Conservation (phyloP, 257 asterid genomes). For the Catharanthus roseus region DNA sequence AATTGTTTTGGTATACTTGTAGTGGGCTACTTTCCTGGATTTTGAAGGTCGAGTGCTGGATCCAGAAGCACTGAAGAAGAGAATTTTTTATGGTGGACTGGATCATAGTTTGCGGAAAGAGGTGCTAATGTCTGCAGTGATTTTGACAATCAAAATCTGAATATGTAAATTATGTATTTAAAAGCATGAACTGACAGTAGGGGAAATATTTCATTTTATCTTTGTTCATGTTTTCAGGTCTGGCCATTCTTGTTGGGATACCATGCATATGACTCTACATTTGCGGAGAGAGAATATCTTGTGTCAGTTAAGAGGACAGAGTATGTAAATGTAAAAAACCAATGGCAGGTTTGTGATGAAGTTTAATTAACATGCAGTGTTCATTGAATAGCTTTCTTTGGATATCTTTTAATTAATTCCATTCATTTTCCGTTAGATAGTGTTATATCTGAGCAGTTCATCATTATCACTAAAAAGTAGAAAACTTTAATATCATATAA, state of each 20-base stretch:
- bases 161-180: neutral
- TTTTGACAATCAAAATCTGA: neutral
- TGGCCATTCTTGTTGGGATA: constrained; percentile 85
- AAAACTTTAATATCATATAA: neutral
- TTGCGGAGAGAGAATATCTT: constrained; percentile 83
- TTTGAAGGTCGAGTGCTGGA: constrained; percentile 81
- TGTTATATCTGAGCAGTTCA: neutral
- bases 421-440: neutral
- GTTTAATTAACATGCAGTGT: neutral
- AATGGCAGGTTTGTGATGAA: constrained; percentile 78
- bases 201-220: constrained; percentile 4
- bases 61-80: constrained; percentile 55
- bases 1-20: constrained; percentile 25
- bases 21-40: constrained; percentile 90
- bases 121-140: constrained; percentile 29
- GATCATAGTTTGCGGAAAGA: constrained; percentile 72
- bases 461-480: neutral
- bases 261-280: constrained; percentile 77
- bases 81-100: constrained; percentile 91
- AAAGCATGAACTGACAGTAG: neutral
- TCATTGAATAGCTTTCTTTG: neutral
- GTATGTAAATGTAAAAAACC: constrained; percentile 77
- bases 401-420: neutral
- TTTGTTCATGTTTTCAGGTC: constrained; percentile 43
- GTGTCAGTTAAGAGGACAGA: constrained; percentile 61